Base-by-base conservation (phyloP, 306 rosid genomes). In the Rubus parviflorus region DNA sequence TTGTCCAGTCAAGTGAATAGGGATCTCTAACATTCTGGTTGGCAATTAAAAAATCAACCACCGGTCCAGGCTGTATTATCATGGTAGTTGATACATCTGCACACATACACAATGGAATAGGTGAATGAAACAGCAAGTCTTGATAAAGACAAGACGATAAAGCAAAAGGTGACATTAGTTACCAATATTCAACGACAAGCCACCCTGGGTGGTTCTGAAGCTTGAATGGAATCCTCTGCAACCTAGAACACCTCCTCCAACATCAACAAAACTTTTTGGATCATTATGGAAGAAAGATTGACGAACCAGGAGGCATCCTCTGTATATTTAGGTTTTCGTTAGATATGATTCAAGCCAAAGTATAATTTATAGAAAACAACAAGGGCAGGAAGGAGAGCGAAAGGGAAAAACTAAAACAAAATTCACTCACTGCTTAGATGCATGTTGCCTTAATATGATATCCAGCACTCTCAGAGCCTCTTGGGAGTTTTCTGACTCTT, bases 201-300 rank as follows among this genome's bases (percentile, higher is more conserved):
- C 99, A 78, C 90, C 86, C 77, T 92, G 99, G 3, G 99, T 85
- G 4, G 97, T 85, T 75, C 99, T 89, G 45, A 96, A 96, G 73
- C 99, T 96, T 0, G 99, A 92, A 71, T 96, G 99, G 54, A 96
- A 90, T 13, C 99, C 99, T 71, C 94, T 74, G 69, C 97, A 91
- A 1, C 99, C 97, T 6, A 92, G 92, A 10, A 96, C 97, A 5
- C 99, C 99, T 22, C 98, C 98, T 16, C 98, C 99, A 0, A 96
- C 97, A 52, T 87, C 96, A 2, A 88, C 72, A 60, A 82, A 92
- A 69, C 76, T 87, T 25, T 68, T 87, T 0, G 91, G 83, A 70
- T 96, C 87, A 23, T 92, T 89, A 74, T 90, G 98, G 66, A 96
- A 96, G 48, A 87, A 96, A 3, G 93, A 89, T 14, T 96, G 99